These are phyloP conservation scores for Colletotrichum navitas DNA, from an alignment of 2,329 filamentous ascomycete genomes.

Conservation along the genomic window DNA sequence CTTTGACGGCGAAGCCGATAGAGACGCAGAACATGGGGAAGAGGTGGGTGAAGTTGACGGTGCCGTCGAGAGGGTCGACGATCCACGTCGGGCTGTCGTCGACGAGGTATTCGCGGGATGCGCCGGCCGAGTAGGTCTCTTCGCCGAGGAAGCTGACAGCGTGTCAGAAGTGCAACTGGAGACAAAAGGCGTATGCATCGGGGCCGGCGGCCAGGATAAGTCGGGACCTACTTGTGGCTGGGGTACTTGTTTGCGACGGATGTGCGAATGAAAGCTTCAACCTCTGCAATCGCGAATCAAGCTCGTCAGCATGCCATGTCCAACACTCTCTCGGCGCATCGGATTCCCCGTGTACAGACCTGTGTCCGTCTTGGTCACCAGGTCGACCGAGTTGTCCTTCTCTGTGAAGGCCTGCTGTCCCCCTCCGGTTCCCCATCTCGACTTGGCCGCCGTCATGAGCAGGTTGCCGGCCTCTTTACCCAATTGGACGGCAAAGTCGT, in stretches of 20 bases:
- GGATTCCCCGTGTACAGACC: constrained; percentile 57
- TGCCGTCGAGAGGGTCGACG: constrained; percentile 83
- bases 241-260: constrained; percentile 73
- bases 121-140: constrained; percentile 78
- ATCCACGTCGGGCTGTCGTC: constrained; percentile 76
- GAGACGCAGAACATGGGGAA: constrained; percentile 87
- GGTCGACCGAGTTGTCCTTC: constrained; percentile 82
- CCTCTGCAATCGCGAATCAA: constrained; percentile 60
- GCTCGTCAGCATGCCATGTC: constrained; percentile 19
- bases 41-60: constrained; percentile 84
- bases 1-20: constrained; percentile 74
- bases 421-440: constrained; percentile 60
- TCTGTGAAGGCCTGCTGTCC: constrained; percentile 62
- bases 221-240: constrained; percentile 68
- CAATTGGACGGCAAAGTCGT: constrained; percentile 77
- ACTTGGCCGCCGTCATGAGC: constrained; percentile 73
- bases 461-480: constrained; percentile 77
- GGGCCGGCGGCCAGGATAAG: neutral
- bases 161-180: constrained; percentile 2
- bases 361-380: constrained; percentile 82
- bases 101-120: constrained; percentile 77
- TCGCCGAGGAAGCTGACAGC: constrained; percentile 77
- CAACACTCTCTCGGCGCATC: neutral
- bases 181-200: constrained; percentile 1
- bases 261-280: constrained; percentile 76